Evolutionary conservation across 1,284 basidiomycete genomes (phyloP).

Genomic region (Trichosporon sp.): DNA sequence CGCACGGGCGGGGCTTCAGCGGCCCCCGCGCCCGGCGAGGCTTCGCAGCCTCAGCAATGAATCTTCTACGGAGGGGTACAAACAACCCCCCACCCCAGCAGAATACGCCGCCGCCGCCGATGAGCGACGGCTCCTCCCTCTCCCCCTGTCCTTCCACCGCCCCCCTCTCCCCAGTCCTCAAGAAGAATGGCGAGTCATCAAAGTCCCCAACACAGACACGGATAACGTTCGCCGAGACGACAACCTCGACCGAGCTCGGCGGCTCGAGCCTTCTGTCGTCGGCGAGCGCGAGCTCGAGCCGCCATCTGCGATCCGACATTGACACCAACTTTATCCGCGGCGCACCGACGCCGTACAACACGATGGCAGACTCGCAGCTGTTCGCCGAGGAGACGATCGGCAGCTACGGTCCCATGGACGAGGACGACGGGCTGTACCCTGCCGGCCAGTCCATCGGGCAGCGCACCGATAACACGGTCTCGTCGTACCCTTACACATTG

Average conservation of each 20-base stretch:
- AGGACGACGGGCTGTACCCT: not conserved
- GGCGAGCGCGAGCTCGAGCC: constrained; percentile 8
- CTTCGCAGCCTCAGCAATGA: constrained; percentile 7
- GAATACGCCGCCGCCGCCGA: not conserved
- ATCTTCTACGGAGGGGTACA: not conserved
- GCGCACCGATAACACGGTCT: not conserved
- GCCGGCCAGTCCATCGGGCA: constrained; percentile 18
- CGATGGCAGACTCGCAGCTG: constrained; percentile 29
- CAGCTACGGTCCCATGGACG: constrained; percentile 22
- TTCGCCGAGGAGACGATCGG: constrained; percentile 15
- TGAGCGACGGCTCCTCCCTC: not conserved
- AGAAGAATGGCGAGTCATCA: not conserved
- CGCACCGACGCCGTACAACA: constrained; percentile 47
- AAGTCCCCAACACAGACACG: constrained; percentile 9
- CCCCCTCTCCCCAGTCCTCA: not conserved
- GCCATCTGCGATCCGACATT: constrained; percentile 15
- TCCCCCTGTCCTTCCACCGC: not conserved
- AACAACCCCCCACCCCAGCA: not conserved
- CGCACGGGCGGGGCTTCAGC: not conserved
- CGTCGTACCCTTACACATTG: constrained; percentile 23
- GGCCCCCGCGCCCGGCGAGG: constrained; percentile 1
- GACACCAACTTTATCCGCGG: constrained; percentile 16
- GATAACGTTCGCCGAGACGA: constrained; percentile 5
- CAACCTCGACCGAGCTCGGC: not conserved
- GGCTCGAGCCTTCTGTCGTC: constrained; percentile 14